These are phyloP conservation scores for Claviceps sp. DNA, from an alignment of 2,329 filamentous ascomycete species.

Conservation along the genomic window DNA sequence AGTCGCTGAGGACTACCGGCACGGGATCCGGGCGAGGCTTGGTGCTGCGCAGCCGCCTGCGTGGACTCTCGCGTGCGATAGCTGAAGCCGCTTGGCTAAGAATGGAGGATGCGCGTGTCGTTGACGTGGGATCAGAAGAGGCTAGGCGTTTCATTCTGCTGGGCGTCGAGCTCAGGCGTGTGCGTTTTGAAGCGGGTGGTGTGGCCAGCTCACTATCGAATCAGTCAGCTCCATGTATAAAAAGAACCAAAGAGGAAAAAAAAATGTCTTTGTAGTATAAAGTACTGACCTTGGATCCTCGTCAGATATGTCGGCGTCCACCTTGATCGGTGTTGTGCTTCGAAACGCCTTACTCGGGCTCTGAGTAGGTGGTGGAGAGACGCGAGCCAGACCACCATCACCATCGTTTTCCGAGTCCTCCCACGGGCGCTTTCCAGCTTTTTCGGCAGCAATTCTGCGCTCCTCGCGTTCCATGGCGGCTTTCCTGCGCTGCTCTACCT, in stretches of 20 bases:
- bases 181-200: slow-evolving; percentile 26
- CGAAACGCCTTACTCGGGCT: background rate
- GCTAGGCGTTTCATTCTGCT: slow-evolving; percentile 7
- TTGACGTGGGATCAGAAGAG: slow-evolving; percentile 6
- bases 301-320: background rate
- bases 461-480: background rate
- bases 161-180: slow-evolving; percentile 13
- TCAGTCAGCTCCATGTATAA: background rate
- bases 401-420: slow-evolving; percentile 8
- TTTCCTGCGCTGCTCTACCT: slow-evolving; percentile 11
- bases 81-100: slow-evolving; percentile 7
- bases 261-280: background rate
- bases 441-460: too few species aligned
- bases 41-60: background rate
- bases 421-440: slow-evolving; percentile 11
- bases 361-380: background rate
- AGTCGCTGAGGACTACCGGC: slow-evolving; percentile 19
- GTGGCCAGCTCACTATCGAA: slow-evolving; percentile 19
- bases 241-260: background rate
- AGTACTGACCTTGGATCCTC: background rate
- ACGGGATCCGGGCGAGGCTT: slow-evolving; percentile 1
- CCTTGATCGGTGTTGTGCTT: background rate
- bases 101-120: slow-evolving; percentile 5
- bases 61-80: background rate
- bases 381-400: background rate